A percentile compares a stretch with the other conserved stretches of the same genome.
These are phyloP conservation scores for Xylariaceae sp. DNA, from an alignment of 2,329 filamentous ascomycete species.

Conservation along the genomic window DNA sequence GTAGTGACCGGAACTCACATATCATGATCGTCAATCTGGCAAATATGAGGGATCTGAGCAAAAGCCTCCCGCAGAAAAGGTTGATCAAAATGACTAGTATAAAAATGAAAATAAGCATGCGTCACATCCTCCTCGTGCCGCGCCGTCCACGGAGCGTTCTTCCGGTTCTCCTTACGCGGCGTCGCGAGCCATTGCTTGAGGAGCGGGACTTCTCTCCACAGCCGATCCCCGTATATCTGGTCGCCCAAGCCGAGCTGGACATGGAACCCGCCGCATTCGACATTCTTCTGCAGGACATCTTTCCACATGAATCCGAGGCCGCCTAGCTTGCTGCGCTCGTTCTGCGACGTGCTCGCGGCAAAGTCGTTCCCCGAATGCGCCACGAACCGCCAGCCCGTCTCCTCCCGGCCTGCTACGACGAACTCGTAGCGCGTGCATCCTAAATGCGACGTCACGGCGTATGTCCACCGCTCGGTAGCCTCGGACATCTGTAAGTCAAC, in stretches of 20 bases:
- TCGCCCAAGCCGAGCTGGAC: conserved; percentile 87
- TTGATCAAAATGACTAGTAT: conserved; percentile 97
- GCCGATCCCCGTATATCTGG: conserved; percentile 89
- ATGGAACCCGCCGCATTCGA: conserved; percentile 94
- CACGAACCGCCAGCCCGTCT: conserved; percentile 93
- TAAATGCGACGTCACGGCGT: conserved; percentile 92
- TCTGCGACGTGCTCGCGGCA: conserved; percentile 77
- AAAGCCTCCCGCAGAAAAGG: conserved; percentile 91
- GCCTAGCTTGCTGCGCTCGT: conserved; percentile 78
- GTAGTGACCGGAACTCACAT: conserved; percentile 62
- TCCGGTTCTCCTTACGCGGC: conserved; percentile 88
- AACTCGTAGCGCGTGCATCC: conserved; percentile 99
- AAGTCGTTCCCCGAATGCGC: conserved; percentile 97
- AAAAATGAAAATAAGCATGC: conserved; percentile 98
- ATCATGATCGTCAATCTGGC: conserved; percentile 94
- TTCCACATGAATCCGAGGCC: conserved; percentile 98
- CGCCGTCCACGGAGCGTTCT: conserved; percentile 86
- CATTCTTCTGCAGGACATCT: conserved; percentile 94
- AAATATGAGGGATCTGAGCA: conserved; percentile 90
- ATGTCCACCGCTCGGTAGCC: conserved; percentile 85
- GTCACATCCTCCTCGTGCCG: conserved; percentile 92
- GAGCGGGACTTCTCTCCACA: conserved; percentile 94
- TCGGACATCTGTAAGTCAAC: conserved; percentile 88
- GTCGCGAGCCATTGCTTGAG: conserved; percentile 94
- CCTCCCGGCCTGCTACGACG: conserved; percentile 81